Evolutionary conservation across 1,139 yeast species (phyloP), one percentile per base, ranked within the genome.

Genomic region (Debaryomyces psychrophilus): DNA sequence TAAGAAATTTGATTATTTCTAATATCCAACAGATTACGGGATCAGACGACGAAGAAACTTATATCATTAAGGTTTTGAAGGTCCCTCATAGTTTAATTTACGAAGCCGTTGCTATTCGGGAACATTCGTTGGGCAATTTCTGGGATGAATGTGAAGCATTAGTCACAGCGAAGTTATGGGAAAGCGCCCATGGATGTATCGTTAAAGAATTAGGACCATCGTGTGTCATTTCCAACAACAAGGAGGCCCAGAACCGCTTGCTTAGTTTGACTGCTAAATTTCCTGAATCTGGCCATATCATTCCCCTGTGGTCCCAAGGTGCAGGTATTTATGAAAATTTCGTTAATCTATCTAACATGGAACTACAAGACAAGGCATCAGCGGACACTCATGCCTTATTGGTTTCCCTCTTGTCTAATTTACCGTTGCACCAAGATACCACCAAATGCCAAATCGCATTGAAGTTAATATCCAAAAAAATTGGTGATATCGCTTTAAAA

Each of bases 161-260:
- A 41, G 64, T 89, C 2, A 73, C 71, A n/a, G 96, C 96, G 0
- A 70, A 69, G 12, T 62, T 77, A 42, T 81, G 81, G 73, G 71
- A 68, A 1, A 82, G 80, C 38, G 96, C 96, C 0, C 95, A 88
- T 56, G 63, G 67, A 1, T 69, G 81, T 0, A 69, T 88, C 4
- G 59, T 82, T 2, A 58, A 68, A 3, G 63, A 73, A 12, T 85
- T 90, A 33, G 97, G 93, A 0, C 97, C 98, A 8, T 57, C 64
- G 38, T 75, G 82, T 23, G 77, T 85, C 26, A 76, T 87, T 25
- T 69, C 77, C 11, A 69, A 76, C 46, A 67, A 73, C 7, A 60
- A 66, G 4, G 57, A 63, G 4, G 58, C 77, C 7, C 62, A 59
- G 3, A 58, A 64, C 22, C 55, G 56, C 12, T 65, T 89, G 11